Evolutionary conservation across 345 rosid species (phyloP).

Genomic region (Laguncularia racemosa): DNA sequence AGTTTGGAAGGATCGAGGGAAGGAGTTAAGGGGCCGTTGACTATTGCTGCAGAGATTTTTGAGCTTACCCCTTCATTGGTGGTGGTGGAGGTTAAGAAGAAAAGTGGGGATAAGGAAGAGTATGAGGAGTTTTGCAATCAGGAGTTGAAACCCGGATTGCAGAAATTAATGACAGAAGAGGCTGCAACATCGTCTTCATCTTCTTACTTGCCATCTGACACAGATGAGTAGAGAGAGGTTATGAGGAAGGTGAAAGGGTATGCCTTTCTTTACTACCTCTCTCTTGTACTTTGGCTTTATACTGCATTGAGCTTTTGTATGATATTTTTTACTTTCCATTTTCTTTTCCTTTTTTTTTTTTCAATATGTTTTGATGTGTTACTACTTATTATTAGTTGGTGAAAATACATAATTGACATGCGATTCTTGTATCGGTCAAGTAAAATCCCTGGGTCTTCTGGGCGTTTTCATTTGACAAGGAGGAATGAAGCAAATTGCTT

Average conservation of each 20-base stretch:
- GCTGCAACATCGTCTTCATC: constrained; percentile 16
- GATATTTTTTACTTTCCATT: neutral
- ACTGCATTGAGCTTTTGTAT: constrained; percentile 8
- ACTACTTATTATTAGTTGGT: constrained; percentile 10
- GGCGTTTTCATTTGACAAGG: no score
- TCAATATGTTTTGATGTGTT: constrained; percentile 19
- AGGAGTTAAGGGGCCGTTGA: constrained; percentile 55
- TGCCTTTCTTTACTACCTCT: constrained; percentile 5
- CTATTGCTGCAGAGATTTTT: constrained; percentile 60
- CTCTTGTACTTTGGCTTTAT: constrained; percentile 1
- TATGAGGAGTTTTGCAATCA: constrained; percentile 70
- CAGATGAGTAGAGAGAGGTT: constrained; percentile 31
- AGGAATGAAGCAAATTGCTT: no score
- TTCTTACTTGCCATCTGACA: constrained; percentile 55
- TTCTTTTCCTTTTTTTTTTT: neutral
- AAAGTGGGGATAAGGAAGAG: constrained; percentile 73
- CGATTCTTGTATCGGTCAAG: constrained; percentile 20
- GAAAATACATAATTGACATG: constrained; percentile 7
- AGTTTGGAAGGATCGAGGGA: constrained; percentile 62
- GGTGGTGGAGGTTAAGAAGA: constrained; percentile 83
- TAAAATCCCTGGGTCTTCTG: neutral
- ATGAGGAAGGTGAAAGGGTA: constrained; percentile 27
- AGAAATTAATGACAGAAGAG: constrained; percentile 56
- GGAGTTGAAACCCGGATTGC: constrained; percentile 67
- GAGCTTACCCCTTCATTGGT: constrained; percentile 56